A percentile compares a stretch with the other conserved stretches of the same genome.
Conservation (phyloP, 2,329 filamentous ascomycete genomes). For the Chrysosporium keratinophilum region DNA sequence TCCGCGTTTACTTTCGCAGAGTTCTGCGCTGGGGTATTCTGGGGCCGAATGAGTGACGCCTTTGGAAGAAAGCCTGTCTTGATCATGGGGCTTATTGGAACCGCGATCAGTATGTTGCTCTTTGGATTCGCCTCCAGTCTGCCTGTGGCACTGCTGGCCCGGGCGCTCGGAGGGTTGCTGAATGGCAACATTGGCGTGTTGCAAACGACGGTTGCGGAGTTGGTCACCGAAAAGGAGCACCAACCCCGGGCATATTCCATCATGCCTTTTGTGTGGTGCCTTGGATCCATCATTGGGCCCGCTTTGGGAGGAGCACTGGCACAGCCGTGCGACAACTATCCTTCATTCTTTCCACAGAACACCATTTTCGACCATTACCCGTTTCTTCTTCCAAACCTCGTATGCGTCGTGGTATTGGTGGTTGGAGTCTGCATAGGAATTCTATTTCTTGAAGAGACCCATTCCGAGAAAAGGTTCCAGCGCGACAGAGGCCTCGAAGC, state of each 20-base stretch:
- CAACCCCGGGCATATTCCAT: constrained; percentile 92
- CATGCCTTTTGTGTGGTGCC: constrained; percentile 96
- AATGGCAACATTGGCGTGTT: constrained; percentile 96
- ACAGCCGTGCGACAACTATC: constrained; percentile 73
- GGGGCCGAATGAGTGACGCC: constrained; percentile 84
- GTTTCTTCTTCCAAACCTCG: constrained; percentile 84
- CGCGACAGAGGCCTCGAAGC: constrained; percentile 67
- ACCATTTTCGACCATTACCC: constrained; percentile 79
- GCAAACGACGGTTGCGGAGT: constrained; percentile 87
- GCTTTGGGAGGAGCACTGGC: constrained; percentile 84
- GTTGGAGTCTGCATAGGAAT: constrained; percentile 68
- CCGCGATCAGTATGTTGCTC: constrained; percentile 79
- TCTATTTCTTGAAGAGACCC: constrained; percentile 88
- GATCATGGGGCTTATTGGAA: constrained; percentile 78
- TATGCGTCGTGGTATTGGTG: constrained; percentile 69
- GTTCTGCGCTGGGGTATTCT: constrained; percentile 83
- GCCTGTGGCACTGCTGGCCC: constrained; percentile 70
- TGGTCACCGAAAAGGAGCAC: constrained; percentile 86
- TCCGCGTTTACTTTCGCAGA: constrained; percentile 94
- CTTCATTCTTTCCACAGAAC: constrained; percentile 57
- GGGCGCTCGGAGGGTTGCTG: constrained; percentile 77
- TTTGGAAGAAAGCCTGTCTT: constrained; percentile 89
- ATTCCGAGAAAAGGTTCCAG: constrained; percentile 65
- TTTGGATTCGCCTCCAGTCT: constrained; percentile 85
- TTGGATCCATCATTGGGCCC: constrained; percentile 90